Percentiles rank a stretch among this genome's conserved stretches.
These are phyloP conservation scores for Pseudonitzschia multiseries DNA, from an alignment of 108 stramenopile genomes.

Conservation along the genomic window DNA sequence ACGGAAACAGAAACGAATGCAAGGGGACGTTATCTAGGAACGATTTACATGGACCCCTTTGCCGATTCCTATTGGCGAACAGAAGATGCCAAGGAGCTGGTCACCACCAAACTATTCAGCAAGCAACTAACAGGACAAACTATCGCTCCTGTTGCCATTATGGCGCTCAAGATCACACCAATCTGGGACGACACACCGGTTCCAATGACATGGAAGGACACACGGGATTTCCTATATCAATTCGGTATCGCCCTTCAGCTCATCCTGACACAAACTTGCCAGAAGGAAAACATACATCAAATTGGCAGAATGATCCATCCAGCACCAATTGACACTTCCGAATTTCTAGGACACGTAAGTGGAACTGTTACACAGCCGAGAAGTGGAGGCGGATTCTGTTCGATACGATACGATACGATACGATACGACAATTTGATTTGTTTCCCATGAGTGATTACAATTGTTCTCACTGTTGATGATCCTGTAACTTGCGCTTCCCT, in stretches of 20 bases:
- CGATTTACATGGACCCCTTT: constrained; percentile 27
- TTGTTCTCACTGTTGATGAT: no score
- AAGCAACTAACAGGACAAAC: neutral
- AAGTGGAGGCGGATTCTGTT: no score
- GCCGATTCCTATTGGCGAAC: constrained; percentile 23
- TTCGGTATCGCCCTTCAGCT: constrained; percentile 23
- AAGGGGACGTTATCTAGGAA: constrained; percentile 1
- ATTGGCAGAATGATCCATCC: neutral
- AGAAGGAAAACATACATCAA: neutral
- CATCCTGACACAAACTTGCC: neutral
- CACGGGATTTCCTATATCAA: constrained; percentile 9
- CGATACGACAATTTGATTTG: no score
- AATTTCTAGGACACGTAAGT: constrained; percentile 21
- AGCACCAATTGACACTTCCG: constrained; percentile 12
- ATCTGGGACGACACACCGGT: constrained; percentile 28
- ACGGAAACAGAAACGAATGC: neutral
- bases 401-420: no score
- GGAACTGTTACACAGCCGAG: no score
- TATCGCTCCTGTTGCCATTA: constrained; percentile 15
- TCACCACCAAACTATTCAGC: constrained; percentile 3
- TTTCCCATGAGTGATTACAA: no score
- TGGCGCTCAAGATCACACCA: constrained; percentile 11
- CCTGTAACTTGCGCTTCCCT: no score
- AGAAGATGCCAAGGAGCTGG: constrained; percentile 15
- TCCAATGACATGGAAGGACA: constrained; percentile 3